Percentiles rank a stretch among this genome's conserved stretches.
phyloP scores from a whole-genome alignment of 208 protist species.

The Wallacemonas sp. region DNA sequence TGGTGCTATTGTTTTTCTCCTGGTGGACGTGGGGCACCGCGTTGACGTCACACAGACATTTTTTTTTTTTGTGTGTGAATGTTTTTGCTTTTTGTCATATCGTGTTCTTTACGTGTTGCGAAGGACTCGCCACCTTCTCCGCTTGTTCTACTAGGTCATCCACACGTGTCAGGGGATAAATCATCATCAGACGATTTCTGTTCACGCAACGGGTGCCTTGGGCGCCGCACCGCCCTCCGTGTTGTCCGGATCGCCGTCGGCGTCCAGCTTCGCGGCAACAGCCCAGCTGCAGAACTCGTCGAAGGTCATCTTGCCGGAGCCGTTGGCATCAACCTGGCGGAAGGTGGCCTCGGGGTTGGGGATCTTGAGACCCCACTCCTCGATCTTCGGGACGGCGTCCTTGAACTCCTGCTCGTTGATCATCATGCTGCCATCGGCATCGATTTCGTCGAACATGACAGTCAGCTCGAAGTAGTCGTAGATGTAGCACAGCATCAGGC shows the following conservation, averaged over 20 bases:
- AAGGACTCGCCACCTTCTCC: neutral
- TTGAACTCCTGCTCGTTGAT: conserved; percentile 67
- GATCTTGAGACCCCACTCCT: conserved; percentile 57
- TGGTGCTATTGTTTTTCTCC: neutral
- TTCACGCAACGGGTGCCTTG: conserved; percentile 6
- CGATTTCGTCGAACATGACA: conserved; percentile 83
- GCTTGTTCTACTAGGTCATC: no score
- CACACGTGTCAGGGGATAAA: no score
- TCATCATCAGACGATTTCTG: no score
- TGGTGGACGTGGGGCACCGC: neutral
- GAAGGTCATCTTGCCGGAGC: conserved; percentile 70
- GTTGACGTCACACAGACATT: neutral
- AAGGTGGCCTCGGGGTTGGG: conserved; percentile 44
- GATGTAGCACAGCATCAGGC: conserved; percentile 74
- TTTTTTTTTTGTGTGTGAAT: conserved; percentile 5
- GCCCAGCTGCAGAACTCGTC: conserved; percentile 79
- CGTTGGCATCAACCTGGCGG: conserved; percentile 69
- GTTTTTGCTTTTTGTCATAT: neutral
- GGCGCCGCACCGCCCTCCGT: neutral
- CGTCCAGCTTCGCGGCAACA: conserved; percentile 48
- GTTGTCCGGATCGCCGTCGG: conserved; percentile 57
- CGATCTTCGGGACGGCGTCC: conserved; percentile 46
- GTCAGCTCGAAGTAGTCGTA: conserved; percentile 68
- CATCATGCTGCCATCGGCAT: conserved; percentile 64
- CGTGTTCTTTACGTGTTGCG: neutral